phyloP scores from a whole-genome alignment of 805 yeast genomes.

The Myxozyma neotropica region DNA sequence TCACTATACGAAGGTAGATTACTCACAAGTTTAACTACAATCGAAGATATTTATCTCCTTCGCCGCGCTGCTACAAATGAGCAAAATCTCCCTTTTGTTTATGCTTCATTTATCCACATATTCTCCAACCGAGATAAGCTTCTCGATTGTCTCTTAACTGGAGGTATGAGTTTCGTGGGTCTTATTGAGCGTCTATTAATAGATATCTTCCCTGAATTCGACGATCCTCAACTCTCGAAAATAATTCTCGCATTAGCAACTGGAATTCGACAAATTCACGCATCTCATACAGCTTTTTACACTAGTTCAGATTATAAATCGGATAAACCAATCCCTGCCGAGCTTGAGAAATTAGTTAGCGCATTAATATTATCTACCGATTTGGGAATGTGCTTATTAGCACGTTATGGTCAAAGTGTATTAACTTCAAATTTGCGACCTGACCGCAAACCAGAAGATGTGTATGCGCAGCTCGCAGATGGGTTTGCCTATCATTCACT shows the following conservation, averaged over 20 bases:
- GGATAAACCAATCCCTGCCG: not conserved
- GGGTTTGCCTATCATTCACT: slow-evolving; percentile 16
- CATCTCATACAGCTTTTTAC: not conserved
- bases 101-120: slow-evolving; percentile 4
- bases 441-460: not conserved
- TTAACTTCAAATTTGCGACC: not conserved
- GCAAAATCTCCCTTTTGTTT: slow-evolving; percentile 11
- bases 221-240: slow-evolving; percentile 6
- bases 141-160: not conserved
- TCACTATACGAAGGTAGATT: slow-evolving; percentile 7
- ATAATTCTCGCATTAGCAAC: slow-evolving; percentile 11
- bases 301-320: not conserved
- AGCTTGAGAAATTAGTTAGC: not conserved
- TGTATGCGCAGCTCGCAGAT: not conserved
- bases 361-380: not conserved
- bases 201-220: slow-evolving; percentile 1
- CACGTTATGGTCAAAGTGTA: not conserved
- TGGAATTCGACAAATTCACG: slow-evolving; percentile 8
- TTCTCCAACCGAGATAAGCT: slow-evolving; percentile 11
- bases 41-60: slow-evolving; percentile 23
- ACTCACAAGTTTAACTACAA: not conserved
- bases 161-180: not conserved
- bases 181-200: not conserved
- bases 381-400: not conserved
- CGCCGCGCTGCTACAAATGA: slow-evolving; percentile 6